These are phyloP conservation scores for Lophiostoma macrostomum DNA, from an alignment of 495 filamentous ascomycete genomes.

Conservation along the genomic window DNA sequence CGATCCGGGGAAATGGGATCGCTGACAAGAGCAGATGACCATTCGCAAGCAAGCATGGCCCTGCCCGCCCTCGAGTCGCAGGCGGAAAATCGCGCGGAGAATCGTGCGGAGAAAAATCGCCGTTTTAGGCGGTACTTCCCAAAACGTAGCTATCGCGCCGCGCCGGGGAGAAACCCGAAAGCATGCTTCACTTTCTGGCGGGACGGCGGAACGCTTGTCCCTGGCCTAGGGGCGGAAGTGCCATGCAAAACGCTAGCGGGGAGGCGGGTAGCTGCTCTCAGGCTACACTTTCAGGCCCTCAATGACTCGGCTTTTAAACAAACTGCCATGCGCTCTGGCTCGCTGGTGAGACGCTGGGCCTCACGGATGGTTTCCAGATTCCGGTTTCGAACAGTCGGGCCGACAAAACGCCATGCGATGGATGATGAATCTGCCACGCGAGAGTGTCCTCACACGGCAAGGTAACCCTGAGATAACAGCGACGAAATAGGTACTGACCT, in stretches of 20 bases:
- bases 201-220: not conserved
- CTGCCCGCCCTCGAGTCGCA: not conserved
- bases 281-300: not conserved
- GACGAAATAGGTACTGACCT: constrained; percentile 43
- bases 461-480: not conserved
- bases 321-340: not conserved
- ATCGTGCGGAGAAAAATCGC: not conserved
- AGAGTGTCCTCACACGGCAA: not conserved
- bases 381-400: not conserved
- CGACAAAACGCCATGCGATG: not conserved
- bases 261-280: not conserved
- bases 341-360: not conserved
- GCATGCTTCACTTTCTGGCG: not conserved
- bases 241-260: not conserved
- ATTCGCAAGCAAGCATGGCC: not conserved
- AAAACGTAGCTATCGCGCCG: not conserved
- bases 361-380: too few species aligned
- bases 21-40: not conserved
- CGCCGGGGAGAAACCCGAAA: constrained; percentile 2
- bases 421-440: not conserved
- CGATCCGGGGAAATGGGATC: constrained; percentile 12
- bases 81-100: not conserved
- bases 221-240: constrained; percentile 1
- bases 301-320: not conserved
- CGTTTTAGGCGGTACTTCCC: not conserved